Conservation (phyloP, 441 rosid species). For the Brassica balearica region DNA sequence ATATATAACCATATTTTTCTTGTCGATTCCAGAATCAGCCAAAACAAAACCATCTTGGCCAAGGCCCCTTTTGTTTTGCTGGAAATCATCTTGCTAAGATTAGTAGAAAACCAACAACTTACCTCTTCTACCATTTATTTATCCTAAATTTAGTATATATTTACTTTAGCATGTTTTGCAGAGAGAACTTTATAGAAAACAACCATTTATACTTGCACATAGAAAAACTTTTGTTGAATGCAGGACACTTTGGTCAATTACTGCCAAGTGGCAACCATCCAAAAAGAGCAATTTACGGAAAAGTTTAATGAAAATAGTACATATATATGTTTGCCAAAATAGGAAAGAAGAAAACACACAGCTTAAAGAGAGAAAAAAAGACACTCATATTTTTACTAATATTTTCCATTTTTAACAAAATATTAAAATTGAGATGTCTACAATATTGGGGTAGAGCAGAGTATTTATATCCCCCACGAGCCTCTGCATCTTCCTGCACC, state of each 20-base stretch:
- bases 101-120: not conserved
- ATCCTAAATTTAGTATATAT: not conserved
- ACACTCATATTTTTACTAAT: not conserved
- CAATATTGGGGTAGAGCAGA: constrained; percentile 44
- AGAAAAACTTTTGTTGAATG: not conserved
- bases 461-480: constrained; percentile 83
- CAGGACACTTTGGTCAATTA: constrained; percentile 49
- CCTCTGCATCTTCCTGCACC: constrained; percentile 54
- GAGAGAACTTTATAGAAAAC: not conserved
- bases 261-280: constrained; percentile 42
- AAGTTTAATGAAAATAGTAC: constrained; percentile 49
- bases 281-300: constrained; percentile 59
- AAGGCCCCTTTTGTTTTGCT: constrained; percentile 21
- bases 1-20: not conserved
- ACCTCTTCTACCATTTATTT: not conserved
- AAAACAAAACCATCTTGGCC: not conserved
- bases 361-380: constrained; percentile 12
- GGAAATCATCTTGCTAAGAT: not conserved
- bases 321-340: constrained; percentile 55
- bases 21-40: not conserved
- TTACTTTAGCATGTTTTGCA: not conserved
- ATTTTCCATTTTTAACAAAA: not conserved
- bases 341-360: constrained; percentile 55
- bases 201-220: not conserved
- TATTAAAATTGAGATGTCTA: not conserved